Percentiles rank a stretch among this genome's conserved stretches.
Evolutionary conservation across 2,329 filamentous ascomycete genomes (phyloP).

Genomic region (Paraconiothyrium brasiliense): DNA sequence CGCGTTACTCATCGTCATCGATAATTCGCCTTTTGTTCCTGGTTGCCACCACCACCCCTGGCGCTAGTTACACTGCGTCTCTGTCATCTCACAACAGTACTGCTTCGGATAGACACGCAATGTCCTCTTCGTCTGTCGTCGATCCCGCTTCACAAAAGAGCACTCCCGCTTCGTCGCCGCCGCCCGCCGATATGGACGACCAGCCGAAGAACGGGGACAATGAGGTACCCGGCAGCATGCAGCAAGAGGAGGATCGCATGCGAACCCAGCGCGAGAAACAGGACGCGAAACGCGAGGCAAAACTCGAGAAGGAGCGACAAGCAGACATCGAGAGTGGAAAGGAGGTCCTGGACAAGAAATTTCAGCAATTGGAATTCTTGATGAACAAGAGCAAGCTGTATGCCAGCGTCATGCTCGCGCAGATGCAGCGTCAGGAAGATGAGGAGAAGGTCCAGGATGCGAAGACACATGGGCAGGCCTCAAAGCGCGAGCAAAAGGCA

Average conservation of each 20-base stretch:
- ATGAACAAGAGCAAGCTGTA: slow-evolving; percentile 64
- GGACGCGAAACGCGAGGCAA: slow-evolving; percentile 56
- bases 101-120: slow-evolving; percentile 15
- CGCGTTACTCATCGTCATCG: slow-evolving; percentile 11
- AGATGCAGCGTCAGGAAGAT: slow-evolving; percentile 63
- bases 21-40: not conserved
- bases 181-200: slow-evolving; percentile 39
- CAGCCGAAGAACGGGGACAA: slow-evolving; percentile 20
- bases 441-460: slow-evolving; percentile 57
- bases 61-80: slow-evolving; percentile 3
- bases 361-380: slow-evolving; percentile 61
- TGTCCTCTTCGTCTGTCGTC: slow-evolving; percentile 37
- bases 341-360: slow-evolving; percentile 59
- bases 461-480: slow-evolving; percentile 55
- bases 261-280: slow-evolving; percentile 52
- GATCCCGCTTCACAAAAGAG: slow-evolving; percentile 37
- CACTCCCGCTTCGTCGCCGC: slow-evolving; percentile 47
- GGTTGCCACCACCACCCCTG: slow-evolving; percentile 10
- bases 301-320: slow-evolving; percentile 56
- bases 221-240: slow-evolving; percentile 52
- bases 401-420: slow-evolving; percentile 61
- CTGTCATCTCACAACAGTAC: not conserved
- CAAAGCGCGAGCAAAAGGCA: slow-evolving; percentile 58
- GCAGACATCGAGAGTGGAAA: slow-evolving; percentile 58
- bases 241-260: slow-evolving; percentile 59